These are phyloP conservation scores for Pythium periplocum DNA, from an alignment of 352 stramenopile species.

Conservation along the genomic window DNA sequence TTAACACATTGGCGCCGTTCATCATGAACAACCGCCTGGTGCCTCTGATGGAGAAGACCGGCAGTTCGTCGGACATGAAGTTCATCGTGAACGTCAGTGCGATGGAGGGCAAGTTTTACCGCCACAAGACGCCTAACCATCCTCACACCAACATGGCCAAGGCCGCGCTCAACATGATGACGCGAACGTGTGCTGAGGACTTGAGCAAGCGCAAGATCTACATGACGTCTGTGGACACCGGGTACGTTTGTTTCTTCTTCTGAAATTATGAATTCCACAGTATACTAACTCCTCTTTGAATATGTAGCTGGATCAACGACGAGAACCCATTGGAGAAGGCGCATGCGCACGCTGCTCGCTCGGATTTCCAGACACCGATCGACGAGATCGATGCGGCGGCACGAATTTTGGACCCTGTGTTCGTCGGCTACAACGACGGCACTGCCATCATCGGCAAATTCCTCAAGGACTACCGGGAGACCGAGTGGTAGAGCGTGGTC, in stretches of 20 bases:
- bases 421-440: conserved; percentile 79
- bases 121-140: conserved; percentile 96
- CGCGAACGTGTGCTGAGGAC: conserved; percentile 93
- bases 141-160: conserved; percentile 99
- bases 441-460: conserved; percentile 76
- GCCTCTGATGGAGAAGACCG: conserved; percentile 75
- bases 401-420: conserved; percentile 94
- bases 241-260: conserved; percentile 32
- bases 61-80: conserved; percentile 41
- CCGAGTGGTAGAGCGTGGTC: conserved; percentile 64
- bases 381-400: conserved; percentile 96
- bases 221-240: conserved; percentile 98
- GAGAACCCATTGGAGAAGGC: conserved; percentile 95
- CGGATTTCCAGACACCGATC: conserved; percentile 96
- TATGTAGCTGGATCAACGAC: conserved; percentile 95
- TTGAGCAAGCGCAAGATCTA: conserved; percentile 92
- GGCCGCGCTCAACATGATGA: conserved; percentile 98
- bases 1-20: conserved; percentile 97
- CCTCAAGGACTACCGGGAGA: conserved; percentile 88
- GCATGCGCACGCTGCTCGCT: conserved; percentile 85
- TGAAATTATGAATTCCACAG: not conserved
- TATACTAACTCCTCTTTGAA: not conserved
- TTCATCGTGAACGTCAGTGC: conserved; percentile 97
- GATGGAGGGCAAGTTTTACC: conserved; percentile 98
- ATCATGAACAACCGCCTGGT: conserved; percentile 94